Base-by-base conservation (phyloP, 768 basidiomycete species). In the Lactarius tabidus region DNA sequence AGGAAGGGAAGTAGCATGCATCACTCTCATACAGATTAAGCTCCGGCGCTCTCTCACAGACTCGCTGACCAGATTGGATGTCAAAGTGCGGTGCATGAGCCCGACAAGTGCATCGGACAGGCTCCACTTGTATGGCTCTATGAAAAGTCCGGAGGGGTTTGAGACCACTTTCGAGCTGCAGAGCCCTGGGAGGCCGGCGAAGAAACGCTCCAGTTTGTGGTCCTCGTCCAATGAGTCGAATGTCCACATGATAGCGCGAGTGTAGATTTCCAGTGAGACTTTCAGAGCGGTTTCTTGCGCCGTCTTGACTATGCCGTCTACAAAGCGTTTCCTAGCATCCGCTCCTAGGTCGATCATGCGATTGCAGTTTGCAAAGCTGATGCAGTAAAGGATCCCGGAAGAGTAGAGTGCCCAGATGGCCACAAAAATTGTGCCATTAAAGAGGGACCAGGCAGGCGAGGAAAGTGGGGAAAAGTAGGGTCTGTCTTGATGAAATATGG, bases 171-270 rank as follows among this genome's bases (percentile, higher is more conserved):
- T 36, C 12, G 59, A 60, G 2, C 17, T 36, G 45, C 33, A 38
- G 6, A 63, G 51, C 10, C 36, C 62, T 4, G 62, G 62, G 45
- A 63, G 38, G 56, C 26, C 62, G 2, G 31, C 55, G 20, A 63
- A 57, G 36, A 63, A 51, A 5, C 35, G 33, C 17, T 63, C 62
- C 6, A 63, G 33, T 3, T 36, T 7, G 28, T 57, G 31, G 35
- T 62, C 63, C 14, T 58, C 57, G 6, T 51, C 57, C 7, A 63
- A 8, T 6, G 48, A 29, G 3, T 28, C 12, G 14, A 63, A 14
- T 17, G 36, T 29, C 62, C 43, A 57, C 18, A 28, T 12, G 31
- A 63, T 20, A 29, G 55, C 43, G 0, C 43, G 20, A 12, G 26
- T 3, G 18, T 63, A 35, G 28, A 57, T n/a, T 1, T 29, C 18